Percentiles rank a stretch among this genome's conserved stretches.
Conservation (phyloP, 345 rosid species). For the Passiflora organensis region DNA sequence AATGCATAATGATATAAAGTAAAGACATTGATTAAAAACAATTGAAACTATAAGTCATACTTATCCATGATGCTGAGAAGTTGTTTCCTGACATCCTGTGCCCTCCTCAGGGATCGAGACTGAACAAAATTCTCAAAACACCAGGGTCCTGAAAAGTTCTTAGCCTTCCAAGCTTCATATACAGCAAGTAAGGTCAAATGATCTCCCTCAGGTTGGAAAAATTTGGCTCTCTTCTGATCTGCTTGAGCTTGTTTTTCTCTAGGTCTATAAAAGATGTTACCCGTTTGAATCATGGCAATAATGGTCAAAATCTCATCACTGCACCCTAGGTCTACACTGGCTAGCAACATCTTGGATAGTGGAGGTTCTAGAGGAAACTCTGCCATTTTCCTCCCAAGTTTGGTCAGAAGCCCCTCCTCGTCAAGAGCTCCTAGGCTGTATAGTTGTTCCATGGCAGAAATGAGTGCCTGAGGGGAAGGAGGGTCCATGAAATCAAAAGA, state of each 20-base stretch:
- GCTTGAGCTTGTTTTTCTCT: constrained; percentile 95
- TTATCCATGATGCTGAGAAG: constrained; percentile 88
- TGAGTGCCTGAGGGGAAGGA: constrained; percentile 69
- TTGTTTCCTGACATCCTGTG: constrained; percentile 84
- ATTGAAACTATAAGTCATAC: constrained; percentile 31
- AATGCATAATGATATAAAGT: neutral
- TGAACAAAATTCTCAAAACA: constrained; percentile 87
- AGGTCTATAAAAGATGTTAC: constrained; percentile 85
- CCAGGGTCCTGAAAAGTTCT: constrained; percentile 86
- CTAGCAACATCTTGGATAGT: constrained; percentile 82
- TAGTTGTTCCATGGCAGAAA: constrained; percentile 88
- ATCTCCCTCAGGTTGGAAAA: constrained; percentile 89
- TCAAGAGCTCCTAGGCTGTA: constrained; percentile 84
- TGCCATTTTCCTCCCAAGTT: constrained; percentile 92
- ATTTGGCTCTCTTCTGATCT: constrained; percentile 86
- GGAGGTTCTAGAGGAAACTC: constrained; percentile 95
- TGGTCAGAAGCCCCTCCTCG: constrained; percentile 86
- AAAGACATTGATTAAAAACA: neutral
- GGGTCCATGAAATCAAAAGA: constrained; percentile 79
- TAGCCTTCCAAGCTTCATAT: constrained; percentile 90
- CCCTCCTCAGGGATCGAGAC: constrained; percentile 71
- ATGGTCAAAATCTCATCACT: constrained; percentile 90
- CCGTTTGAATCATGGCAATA: constrained; percentile 86
- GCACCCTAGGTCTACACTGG: constrained; percentile 92
- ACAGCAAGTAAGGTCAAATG: constrained; percentile 91